Conservation (phyloP, 352 stramenopile species). For the Pythium aquatile region DNA sequence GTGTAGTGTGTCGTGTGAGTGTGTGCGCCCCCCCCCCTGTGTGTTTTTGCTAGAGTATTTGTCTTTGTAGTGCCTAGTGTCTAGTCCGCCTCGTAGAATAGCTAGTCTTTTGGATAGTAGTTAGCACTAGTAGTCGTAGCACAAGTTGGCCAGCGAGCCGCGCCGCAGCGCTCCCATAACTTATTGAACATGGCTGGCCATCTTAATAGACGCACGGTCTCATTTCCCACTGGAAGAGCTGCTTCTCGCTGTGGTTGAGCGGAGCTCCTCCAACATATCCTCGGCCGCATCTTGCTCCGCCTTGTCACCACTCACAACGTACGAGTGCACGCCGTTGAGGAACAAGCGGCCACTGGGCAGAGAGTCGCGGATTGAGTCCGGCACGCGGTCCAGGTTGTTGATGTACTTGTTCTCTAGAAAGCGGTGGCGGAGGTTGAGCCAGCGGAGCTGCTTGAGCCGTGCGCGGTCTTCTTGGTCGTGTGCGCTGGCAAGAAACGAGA, state of each 20-base stretch:
- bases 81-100: slow-evolving; percentile 5
- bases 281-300: slow-evolving; percentile 65
- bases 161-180: slow-evolving; percentile 10
- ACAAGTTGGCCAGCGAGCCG: neutral
- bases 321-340: slow-evolving; percentile 68
- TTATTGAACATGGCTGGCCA: slow-evolving; percentile 20
- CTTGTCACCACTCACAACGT: slow-evolving; percentile 69
- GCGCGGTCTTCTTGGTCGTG: slow-evolving; percentile 41
- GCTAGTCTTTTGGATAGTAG: slow-evolving; percentile 13
- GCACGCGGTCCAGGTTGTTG: slow-evolving; percentile 39
- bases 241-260: slow-evolving; percentile 43
- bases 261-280: slow-evolving; percentile 66
- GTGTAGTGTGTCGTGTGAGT: neutral
- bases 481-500: slow-evolving; percentile 31
- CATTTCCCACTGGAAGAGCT: slow-evolving; percentile 49
- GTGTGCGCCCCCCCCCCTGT: neutral
- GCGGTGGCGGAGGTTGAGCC: slow-evolving; percentile 22
- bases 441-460: slow-evolving; percentile 30
- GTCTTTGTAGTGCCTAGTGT: slow-evolving; percentile 15
- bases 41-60: slow-evolving; percentile 19
- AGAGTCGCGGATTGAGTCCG: slow-evolving; percentile 27
- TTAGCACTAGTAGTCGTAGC: slow-evolving; percentile 10
- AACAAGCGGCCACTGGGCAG: slow-evolving; percentile 56
- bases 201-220: neutral
- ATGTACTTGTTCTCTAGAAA: slow-evolving; percentile 69